Percentiles rank a stretch among this genome's conserved stretches.
Evolutionary conservation across 345 rosid genomes (phyloP).

Genomic region (Turritis glabra): DNA sequence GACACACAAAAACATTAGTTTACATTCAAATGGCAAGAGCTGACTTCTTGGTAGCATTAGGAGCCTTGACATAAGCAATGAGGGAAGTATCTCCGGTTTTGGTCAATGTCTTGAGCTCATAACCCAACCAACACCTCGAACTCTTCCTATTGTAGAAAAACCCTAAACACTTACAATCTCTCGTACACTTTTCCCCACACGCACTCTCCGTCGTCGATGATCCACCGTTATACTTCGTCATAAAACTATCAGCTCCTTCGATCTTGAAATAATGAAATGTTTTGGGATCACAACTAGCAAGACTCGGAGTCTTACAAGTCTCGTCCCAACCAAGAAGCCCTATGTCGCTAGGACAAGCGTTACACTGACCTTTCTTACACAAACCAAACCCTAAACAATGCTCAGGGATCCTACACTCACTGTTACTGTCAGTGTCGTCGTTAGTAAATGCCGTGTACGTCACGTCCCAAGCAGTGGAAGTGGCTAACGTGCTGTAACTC

Average conservation of each 20-base stretch:
- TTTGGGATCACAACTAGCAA: slow-evolving; percentile 21
- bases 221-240: slow-evolving; percentile 49
- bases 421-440: slow-evolving; percentile 30
- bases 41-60: slow-evolving; percentile 20
- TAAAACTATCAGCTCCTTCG: slow-evolving; percentile 56
- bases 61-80: slow-evolving; percentile 40
- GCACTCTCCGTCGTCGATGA: slow-evolving; percentile 41
- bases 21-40: no score
- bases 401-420: slow-evolving; percentile 39
- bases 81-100: slow-evolving; percentile 28
- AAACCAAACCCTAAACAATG: slow-evolving; percentile 38
- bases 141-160: slow-evolving; percentile 51
- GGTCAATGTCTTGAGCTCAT: slow-evolving; percentile 56
- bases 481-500: slow-evolving; percentile 45
- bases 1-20: neutral
- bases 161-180: slow-evolving; percentile 63
- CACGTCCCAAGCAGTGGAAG: slow-evolving; percentile 42
- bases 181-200: slow-evolving; percentile 53
- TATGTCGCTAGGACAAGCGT: slow-evolving; percentile 38
- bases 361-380: slow-evolving; percentile 39
- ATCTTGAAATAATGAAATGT: slow-evolving; percentile 45
- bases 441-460: slow-evolving; percentile 45
- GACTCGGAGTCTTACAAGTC: slow-evolving; percentile 37
- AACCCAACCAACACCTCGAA: slow-evolving; percentile 57
- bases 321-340: slow-evolving; percentile 54